Evolutionary conservation across 129 eudicot genomes (phyloP).

Genomic region (Helichrysum umbraculigerum): DNA sequence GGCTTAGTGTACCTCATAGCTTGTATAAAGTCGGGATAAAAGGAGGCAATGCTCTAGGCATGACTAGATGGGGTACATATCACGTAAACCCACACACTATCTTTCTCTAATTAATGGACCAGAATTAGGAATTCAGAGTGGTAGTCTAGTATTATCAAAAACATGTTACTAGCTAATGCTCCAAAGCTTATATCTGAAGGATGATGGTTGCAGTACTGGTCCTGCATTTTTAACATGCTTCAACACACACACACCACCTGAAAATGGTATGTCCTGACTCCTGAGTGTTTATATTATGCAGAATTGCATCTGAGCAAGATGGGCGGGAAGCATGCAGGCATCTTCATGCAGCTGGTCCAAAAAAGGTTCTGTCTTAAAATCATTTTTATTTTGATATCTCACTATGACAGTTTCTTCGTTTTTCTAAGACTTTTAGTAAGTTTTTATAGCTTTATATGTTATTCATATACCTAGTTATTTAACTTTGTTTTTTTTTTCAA

Average conservation of each 20-base stretch:
- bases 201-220: not conserved
- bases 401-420: not conserved
- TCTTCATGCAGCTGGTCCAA: conserved; percentile 97
- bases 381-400: conserved; percentile 17
- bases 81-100: not conserved
- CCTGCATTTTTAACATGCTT: conserved; percentile 4
- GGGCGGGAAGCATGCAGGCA: conserved; percentile 90
- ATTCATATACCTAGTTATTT: not conserved
- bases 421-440: conserved; percentile 4
- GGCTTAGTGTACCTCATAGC: not conserved
- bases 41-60: not conserved
- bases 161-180: too few species aligned
- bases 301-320: conserved; percentile 86
- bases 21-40: not conserved
- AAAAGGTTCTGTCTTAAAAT: conserved; percentile 57
- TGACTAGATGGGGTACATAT: not conserved
- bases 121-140: too few species aligned
- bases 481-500: not conserved
- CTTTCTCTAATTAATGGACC: too few species aligned
- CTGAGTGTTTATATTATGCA: conserved; percentile 26
- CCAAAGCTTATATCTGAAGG: too few species aligned
- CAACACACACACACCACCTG: conserved; percentile 16
- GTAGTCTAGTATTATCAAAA: too few species aligned
- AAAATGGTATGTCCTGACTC: not conserved
- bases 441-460: not conserved